Evolutionary conservation across 805 yeast species (phyloP).

Genomic region (Starmerella kuoi): DNA sequence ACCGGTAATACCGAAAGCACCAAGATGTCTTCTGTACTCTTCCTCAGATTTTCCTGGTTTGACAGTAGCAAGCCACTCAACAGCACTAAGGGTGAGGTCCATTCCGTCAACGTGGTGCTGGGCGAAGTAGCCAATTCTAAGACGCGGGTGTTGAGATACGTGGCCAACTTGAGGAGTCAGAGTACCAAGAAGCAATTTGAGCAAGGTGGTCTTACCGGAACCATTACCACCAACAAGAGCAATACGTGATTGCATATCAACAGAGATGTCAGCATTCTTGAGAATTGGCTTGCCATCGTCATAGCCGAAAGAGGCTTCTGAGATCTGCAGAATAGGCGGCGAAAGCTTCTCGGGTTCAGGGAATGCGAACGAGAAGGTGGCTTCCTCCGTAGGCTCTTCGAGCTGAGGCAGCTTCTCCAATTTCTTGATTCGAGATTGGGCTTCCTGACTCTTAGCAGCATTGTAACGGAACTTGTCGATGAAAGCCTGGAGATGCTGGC

Average conservation of each 20-base stretch:
- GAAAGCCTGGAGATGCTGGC: constrained; percentile 85
- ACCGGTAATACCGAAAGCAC: constrained; percentile 95
- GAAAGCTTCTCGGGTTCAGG: constrained; percentile 90
- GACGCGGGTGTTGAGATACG: constrained; percentile 67
- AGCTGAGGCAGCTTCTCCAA: constrained; percentile 85
- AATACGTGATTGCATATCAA: constrained; percentile 86
- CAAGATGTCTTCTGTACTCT: constrained; percentile 91
- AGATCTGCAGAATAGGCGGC: constrained; percentile 85
- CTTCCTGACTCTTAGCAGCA: constrained; percentile 95
- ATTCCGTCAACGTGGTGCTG: constrained; percentile 98
- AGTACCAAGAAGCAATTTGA: constrained; percentile 73
- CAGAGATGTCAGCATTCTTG: constrained; percentile 71
- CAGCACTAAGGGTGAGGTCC: constrained; percentile 78
- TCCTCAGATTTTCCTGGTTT: constrained; percentile 93
- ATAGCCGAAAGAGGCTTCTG: constrained; percentile 80
- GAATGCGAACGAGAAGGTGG: constrained; percentile 70
- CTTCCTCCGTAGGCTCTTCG: constrained; percentile 91
- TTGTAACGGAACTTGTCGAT: constrained; percentile 94
- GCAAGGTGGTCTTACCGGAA: constrained; percentile 93
- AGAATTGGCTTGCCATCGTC: constrained; percentile 43
- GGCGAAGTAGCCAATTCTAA: constrained; percentile 92
- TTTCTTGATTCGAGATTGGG: constrained; percentile 94
- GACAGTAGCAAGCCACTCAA: constrained; percentile 80
- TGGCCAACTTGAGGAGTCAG: constrained; percentile 65
- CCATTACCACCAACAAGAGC: constrained; percentile 99